These are phyloP conservation scores for Noccaea caerulescens DNA, from an alignment of 345 rosid genomes.

Conservation along the genomic window DNA sequence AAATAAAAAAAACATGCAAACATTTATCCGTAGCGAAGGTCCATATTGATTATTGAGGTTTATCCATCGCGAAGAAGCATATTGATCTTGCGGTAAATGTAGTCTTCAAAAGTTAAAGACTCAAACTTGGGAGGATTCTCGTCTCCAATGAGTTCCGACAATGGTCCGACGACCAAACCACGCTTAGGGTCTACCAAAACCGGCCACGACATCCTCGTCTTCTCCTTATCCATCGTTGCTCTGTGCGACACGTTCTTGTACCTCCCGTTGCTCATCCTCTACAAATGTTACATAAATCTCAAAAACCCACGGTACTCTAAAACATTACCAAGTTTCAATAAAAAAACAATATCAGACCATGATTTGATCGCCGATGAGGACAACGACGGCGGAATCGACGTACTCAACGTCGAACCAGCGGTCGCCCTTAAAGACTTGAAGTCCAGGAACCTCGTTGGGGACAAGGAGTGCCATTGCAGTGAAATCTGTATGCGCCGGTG, in stretches of 20 bases:
- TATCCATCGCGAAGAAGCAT: background rate
- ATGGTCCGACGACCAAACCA: slow-evolving; percentile 3
- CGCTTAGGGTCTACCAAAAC: background rate
- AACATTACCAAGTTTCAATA: background rate
- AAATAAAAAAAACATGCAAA: too few relatives aligned
- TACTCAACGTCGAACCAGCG: background rate
- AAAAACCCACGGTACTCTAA: background rate
- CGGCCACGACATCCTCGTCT: slow-evolving; percentile 18
- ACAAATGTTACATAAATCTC: slow-evolving; percentile 10
- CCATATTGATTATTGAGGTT: background rate
- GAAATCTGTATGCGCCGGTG: background rate
- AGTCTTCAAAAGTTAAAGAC: background rate
- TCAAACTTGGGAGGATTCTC: slow-evolving; percentile 26
- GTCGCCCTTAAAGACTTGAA: background rate
- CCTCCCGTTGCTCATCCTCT: slow-evolving; percentile 21
- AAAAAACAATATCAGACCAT: background rate
- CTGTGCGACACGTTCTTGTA: slow-evolving; percentile 15
- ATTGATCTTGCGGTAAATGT: background rate
- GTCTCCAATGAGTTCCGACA: slow-evolving; percentile 4
- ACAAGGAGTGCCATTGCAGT: background rate
- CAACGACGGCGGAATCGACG: background rate
- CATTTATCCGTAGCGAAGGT: too few relatives aligned
- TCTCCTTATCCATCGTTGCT: background rate
- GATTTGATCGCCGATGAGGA: slow-evolving; percentile 21
- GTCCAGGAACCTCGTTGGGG: background rate